Base-by-base conservation (phyloP, 768 basidiomycete species). In the Mycena polygramma region DNA sequence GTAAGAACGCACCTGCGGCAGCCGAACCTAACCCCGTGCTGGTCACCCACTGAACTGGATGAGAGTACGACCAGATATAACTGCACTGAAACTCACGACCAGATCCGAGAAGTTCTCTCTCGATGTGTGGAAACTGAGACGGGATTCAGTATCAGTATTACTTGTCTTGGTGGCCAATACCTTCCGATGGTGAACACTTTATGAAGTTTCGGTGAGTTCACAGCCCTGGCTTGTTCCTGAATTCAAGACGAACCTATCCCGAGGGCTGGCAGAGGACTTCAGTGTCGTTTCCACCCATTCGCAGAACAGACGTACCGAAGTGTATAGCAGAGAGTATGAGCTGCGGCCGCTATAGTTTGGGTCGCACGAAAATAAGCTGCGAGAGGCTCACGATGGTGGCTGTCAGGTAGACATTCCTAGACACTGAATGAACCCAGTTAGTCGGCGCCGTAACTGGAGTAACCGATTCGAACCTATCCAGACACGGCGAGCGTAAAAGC, bases 401-500 rank as follows among this genome's bases (percentile, higher is more conserved):
- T 35, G 85, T 87, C 43, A 87, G 65, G 68, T 81, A 72, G 59
- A 75, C 63, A 74, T 86, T 87, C 53, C 76, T 67, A 55, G 86
- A 87, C 79, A 88, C 87, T 88, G 70, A 35, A 26, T 30, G 57
- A 57, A 22, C 46, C 26, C 66, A 49, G 19, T 63, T 65, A 35
- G 49, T 43, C 65, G 54, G 52, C 22, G 57, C 35, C 26, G 62
- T 22, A 26, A 24, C 30, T 37, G 8, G 19, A 43, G 61, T 52
- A 54, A 39, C 11, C n/a, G 6, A 57, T 8, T 45, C 48, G 24
- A 80, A 86, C 86, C 81, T 75, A 83, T 83, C 84, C 83, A 86
- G 19, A 87, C 84, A 59, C 87, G 83, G 14, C 84, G 85, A 43
- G 86, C 86, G 73, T 88, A 88, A 77, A 87, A 88, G 70, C 86